Percentiles rank a stretch among this genome's conserved stretches.
Evolutionary conservation across 441 rosid species (phyloP).

Genomic region (Mallotus repandus): DNA sequence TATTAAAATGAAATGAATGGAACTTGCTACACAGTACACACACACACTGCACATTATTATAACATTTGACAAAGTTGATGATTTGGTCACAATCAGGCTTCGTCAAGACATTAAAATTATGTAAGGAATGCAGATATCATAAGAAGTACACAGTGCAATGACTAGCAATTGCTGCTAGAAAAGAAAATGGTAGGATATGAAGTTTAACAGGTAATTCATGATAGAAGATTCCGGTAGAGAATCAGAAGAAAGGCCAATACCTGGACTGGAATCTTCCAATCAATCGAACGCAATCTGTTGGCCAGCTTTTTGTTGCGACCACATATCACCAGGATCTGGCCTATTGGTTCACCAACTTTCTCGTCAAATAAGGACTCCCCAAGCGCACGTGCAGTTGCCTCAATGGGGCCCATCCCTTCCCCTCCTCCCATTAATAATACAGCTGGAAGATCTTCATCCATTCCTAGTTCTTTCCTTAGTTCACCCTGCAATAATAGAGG

Average conservation of each 20-base stretch:
- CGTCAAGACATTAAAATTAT: neutral
- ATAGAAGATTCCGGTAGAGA: neutral
- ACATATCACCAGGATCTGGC: slow-evolving; percentile 87
- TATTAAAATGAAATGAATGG: neutral
- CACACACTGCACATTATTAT: no score
- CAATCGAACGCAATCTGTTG: slow-evolving; percentile 55
- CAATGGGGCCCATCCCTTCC: slow-evolving; percentile 99
- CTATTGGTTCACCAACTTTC: slow-evolving; percentile 69
- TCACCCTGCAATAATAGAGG: slow-evolving; percentile 45
- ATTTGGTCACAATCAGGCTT: neutral
- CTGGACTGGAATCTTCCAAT: slow-evolving; percentile 94
- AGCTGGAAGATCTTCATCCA: slow-evolving; percentile 94
- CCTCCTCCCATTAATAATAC: slow-evolving; percentile 98
- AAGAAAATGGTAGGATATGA: neutral
- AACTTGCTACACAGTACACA: neutral
- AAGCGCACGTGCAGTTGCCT: slow-evolving; percentile 86
- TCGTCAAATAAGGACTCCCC: slow-evolving; percentile 77
- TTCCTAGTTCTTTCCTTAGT: slow-evolving; percentile 73
- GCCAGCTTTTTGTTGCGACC: slow-evolving; percentile 86
- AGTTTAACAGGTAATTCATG: neutral
- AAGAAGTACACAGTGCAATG: neutral
- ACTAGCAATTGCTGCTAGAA: neutral
- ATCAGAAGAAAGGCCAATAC: slow-evolving; percentile 31
- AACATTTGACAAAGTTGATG: neutral
- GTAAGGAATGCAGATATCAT: neutral